phyloP scores from a whole-genome alignment of 139 green algal genomes.

The Pleodorina starrii region DNA sequence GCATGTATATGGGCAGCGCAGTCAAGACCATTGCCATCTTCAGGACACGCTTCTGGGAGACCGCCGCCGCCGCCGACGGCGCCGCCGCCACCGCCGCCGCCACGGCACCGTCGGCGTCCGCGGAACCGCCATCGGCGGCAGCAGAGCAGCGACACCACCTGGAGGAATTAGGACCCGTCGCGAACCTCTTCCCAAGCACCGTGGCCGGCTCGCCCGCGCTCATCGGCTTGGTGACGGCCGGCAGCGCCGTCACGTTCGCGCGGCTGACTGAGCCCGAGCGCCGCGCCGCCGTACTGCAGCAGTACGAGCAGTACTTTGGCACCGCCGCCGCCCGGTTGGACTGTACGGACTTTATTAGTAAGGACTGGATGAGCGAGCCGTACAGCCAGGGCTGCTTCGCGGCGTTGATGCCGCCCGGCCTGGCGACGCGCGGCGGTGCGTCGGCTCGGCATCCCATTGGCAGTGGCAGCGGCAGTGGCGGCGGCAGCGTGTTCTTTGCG shows the following conservation, averaged over 20 bases:
- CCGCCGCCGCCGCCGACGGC: too few relatives aligned
- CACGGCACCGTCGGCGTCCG: too few relatives aligned
- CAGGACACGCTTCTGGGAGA: not conserved
- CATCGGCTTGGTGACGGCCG: conserved; percentile 3
- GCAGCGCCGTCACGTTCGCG: not conserved
- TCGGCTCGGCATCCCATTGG: not conserved
- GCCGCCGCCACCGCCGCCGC: not conserved
- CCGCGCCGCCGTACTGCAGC: not conserved
- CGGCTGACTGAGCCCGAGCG: not conserved
- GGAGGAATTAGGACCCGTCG: conserved; percentile 14
- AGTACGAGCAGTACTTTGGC: conserved; percentile 13
- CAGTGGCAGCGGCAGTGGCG: too few relatives aligned
- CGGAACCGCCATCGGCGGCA: too few relatives aligned
- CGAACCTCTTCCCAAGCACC: conserved; percentile 11
- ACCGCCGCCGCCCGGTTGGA: not conserved
- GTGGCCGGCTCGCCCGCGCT: conserved; percentile 1
- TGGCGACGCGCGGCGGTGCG: not conserved
- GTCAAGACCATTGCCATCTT: conserved; percentile 31
- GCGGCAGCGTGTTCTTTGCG: not conserved
- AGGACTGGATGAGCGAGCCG: conserved; percentile 27
- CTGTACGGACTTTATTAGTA: not conserved
- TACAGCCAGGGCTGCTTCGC: conserved; percentile 32
- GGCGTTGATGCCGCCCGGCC: conserved; percentile 15
- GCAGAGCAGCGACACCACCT: too few relatives aligned
- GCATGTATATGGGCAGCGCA: conserved; percentile 26